These are phyloP conservation scores for Macrophomina tecta DNA, from an alignment of 2,329 filamentous ascomycete genomes.

Conservation along the genomic window DNA sequence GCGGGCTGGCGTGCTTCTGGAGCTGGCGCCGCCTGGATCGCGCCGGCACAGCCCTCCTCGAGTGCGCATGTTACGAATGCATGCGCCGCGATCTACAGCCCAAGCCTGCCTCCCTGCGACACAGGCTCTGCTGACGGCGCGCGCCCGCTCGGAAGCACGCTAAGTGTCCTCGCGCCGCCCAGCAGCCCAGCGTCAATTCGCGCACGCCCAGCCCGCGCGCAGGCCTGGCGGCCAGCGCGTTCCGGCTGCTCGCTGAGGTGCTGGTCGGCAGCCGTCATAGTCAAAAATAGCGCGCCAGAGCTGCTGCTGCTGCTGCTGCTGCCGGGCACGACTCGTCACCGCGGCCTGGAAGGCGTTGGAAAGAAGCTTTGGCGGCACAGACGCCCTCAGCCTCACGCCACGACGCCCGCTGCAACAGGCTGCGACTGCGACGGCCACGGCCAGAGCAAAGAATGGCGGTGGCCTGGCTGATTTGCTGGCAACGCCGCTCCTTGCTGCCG, in stretches of 20 bases:
- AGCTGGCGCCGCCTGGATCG: constrained; percentile 17
- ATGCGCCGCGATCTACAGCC: constrained; percentile 20
- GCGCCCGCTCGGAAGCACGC: constrained; percentile 18
- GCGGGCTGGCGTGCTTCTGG: constrained; percentile 16
- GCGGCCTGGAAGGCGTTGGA: not conserved
- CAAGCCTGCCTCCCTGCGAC: constrained; percentile 14
- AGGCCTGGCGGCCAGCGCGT: not conserved
- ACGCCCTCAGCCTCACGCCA: constrained; percentile 25
- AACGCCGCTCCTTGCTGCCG: constrained; percentile 18
- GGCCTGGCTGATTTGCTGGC: constrained; percentile 17
- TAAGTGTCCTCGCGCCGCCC: constrained; percentile 1
- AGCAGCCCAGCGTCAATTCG: not conserved
- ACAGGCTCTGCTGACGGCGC: constrained; percentile 18
- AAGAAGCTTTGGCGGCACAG: constrained; percentile 21
- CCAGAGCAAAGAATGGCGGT: not conserved
- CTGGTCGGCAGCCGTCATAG: not conserved
- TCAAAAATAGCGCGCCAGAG: constrained; percentile 7
- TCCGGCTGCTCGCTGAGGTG: not conserved
- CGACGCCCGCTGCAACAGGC: constrained; percentile 22
- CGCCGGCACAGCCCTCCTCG: constrained; percentile 11
- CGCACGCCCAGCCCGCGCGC: not conserved
- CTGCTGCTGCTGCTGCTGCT: not conserved
- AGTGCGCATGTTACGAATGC: constrained; percentile 3
- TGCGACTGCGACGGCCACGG: not conserved
- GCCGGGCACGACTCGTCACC: constrained; percentile 2